Base-by-base conservation (phyloP, 179 eudicot genomes). In the Actinidia arguta region DNA sequence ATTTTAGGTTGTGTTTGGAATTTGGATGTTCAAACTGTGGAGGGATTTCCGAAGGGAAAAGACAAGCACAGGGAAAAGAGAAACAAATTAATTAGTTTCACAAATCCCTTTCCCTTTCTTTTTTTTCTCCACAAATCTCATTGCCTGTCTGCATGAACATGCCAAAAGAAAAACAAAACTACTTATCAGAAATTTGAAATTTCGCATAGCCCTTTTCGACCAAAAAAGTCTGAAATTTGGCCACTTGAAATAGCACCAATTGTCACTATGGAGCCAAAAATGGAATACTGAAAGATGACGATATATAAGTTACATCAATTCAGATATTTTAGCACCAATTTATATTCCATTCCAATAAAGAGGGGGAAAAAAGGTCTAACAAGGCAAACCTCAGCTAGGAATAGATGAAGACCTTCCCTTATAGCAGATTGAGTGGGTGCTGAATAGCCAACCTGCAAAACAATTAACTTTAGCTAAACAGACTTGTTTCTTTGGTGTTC, bases 401-500 rank as follows among this genome's bases (percentile, higher is more conserved):
- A 86, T 50, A 94, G 87, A 84, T 82, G 55, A 66, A 94, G 91
- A 82, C 92, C 98, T 68, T 81, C 80, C 67, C 93, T 90, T 50
- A 94, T 92, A 47, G 85, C 93, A 80, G 93, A 87, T 73, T 94
- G 96, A 75, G 90, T 81, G 16, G 98, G 95, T 46, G 98, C 90
- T 75, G 98, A 94, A 82, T 88, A 94, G 13, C 98, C 96, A 83
- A 92, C 95, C 98, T 94, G 87, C 91, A 89, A 84, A 83, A 86
- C 16, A 16, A 74, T 39, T 39, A 39, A 39, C 42, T 39, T 39
- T 39, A 39, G 42, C 42, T 1, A 39, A 39, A 39, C 42, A 39
- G 3, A 39, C 42, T 39, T 39, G 1, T 31, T 31, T 31, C 36
- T 31, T 31, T 31, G 36, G 1, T 31, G 36, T 31, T 31, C 1